Percentiles rank a stretch among this genome's conserved stretches.
Conservation (phyloP, 2,329 filamentous ascomycete genomes). For the Mariannaea sp. region DNA sequence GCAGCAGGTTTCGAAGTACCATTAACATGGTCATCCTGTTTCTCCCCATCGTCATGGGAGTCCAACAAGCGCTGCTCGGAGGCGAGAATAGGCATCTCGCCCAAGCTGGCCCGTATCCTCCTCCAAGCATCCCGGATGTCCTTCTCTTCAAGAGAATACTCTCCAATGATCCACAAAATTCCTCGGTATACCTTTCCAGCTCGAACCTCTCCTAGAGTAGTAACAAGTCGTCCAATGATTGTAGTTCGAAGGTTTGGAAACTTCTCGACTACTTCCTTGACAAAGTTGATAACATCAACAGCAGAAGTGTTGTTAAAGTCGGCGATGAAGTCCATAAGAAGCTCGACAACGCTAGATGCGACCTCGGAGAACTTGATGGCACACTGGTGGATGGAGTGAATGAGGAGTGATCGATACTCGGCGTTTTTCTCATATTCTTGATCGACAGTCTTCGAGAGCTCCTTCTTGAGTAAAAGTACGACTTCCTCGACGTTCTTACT, state of each 20-base stretch:
- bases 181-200: conserved; percentile 97
- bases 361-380: conserved; percentile 99
- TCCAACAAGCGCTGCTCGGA: conserved; percentile 93
- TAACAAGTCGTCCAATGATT: conserved; percentile 87
- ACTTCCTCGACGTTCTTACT: conserved; percentile 99
- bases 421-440: conserved; percentile 98
- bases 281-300: conserved; percentile 96
- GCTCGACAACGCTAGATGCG: conserved; percentile 91
- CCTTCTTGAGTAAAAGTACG: conserved; percentile 93
- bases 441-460: conserved; percentile 95
- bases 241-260: conserved; percentile 88
- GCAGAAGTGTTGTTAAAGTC: conserved; percentile 98
- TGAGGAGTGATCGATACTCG: conserved; percentile 92
- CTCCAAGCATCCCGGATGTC: conserved; percentile 98
- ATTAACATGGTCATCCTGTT: conserved; percentile 71
- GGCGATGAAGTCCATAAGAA: conserved; percentile 98
- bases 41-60: conserved; percentile 74
- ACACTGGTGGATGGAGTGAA: conserved; percentile 96
- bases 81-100: conserved; percentile 94
- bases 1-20: conserved; percentile 76
- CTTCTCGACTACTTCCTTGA: conserved; percentile 98
- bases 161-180: conserved; percentile 95
- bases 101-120: conserved; percentile 87
- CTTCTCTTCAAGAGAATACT: conserved; percentile 91
- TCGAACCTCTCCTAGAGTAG: conserved; percentile 88